Conservation (phyloP, 176 grass and related monocot genomes). For the Pharus latifolius region DNA sequence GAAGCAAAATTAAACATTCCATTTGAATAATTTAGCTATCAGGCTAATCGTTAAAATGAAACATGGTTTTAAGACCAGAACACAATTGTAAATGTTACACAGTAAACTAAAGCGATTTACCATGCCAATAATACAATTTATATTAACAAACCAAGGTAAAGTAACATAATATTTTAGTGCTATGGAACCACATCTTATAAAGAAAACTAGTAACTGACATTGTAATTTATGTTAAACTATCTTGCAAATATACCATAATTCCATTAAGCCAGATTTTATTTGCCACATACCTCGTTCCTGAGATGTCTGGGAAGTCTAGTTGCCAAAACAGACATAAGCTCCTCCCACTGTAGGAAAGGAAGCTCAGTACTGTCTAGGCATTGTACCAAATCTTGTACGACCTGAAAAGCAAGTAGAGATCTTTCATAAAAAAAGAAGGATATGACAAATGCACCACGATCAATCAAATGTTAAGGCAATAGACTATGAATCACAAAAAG, state of each 20-base stretch:
- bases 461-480: not conserved
- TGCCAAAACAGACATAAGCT: conserved; percentile 95
- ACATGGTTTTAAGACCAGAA: not conserved
- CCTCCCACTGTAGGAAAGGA: conserved; percentile 95
- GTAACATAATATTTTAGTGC: not conserved
- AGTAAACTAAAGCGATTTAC: not conserved
- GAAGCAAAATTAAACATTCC: conserved; percentile 5
- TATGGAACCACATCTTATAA: not conserved
- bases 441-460: too few species aligned
- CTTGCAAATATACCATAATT: not conserved
- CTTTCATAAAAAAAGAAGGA: too few species aligned
- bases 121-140: not conserved
- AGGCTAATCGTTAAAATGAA: not conserved
- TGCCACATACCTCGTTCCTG: conserved; percentile 57
- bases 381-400: conserved; percentile 63
- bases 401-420: conserved; percentile 38
- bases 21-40: not conserved
- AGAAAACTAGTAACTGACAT: not conserved
- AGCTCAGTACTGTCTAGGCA: conserved; percentile 75
- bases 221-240: not conserved
- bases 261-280: not conserved
- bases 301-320: conserved; percentile 81
- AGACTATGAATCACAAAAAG: not conserved
- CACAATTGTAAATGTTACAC: not conserved
- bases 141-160: not conserved